Percentiles rank a stretch among this genome's conserved stretches.
Conservation (phyloP, 1,139 yeast genomes). For the Scheffersomyces lignicola region DNA sequence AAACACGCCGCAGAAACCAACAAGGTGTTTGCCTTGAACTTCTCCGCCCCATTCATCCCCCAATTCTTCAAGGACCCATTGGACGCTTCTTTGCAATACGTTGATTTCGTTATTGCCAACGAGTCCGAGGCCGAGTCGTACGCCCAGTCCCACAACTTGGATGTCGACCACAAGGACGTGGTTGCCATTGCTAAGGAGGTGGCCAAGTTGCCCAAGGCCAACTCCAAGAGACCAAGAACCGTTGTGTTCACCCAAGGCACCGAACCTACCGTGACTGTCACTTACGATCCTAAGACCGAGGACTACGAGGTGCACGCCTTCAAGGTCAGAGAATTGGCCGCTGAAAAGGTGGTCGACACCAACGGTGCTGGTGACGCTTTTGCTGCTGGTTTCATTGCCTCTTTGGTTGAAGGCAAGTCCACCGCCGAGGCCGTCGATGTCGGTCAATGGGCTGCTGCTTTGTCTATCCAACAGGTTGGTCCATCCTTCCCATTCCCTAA, state of each 20-base stretch:
- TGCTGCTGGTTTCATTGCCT: conserved; percentile 96
- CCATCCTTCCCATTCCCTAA: conserved; percentile 90
- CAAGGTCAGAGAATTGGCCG: conserved; percentile 71
- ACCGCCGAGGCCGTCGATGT: conserved; percentile 66
- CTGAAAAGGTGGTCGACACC: conserved; percentile 76
- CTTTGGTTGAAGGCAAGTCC: conserved; percentile 72
- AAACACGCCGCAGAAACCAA: conserved; percentile 84
- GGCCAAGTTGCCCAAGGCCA: conserved; percentile 77
- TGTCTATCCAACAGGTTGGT: conserved; percentile 90
- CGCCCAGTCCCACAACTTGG: conserved; percentile 77
- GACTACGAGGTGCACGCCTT: conserved; percentile 49
- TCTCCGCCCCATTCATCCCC: conserved; percentile 96
- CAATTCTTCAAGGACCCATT: conserved; percentile 93
- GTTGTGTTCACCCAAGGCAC: conserved; percentile 92
- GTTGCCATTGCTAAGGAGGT: conserved; percentile 78
- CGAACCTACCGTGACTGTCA: conserved; percentile 80
- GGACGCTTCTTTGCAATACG: conserved; percentile 78
- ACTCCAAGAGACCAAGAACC: conserved; percentile 70
- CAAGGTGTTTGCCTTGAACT: conserved; percentile 82
- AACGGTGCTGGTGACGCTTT: conserved; percentile 99
- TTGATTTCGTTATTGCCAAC: conserved; percentile 90
- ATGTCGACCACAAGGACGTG: conserved; percentile 49
- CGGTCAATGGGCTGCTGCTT: conserved; percentile 97
- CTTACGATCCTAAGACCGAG: conserved; percentile 48
- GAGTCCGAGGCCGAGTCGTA: conserved; percentile 96